These are phyloP conservation scores for Barnettozyma salicaria DNA, from an alignment of 805 yeast genomes.

Conservation along the genomic window DNA sequence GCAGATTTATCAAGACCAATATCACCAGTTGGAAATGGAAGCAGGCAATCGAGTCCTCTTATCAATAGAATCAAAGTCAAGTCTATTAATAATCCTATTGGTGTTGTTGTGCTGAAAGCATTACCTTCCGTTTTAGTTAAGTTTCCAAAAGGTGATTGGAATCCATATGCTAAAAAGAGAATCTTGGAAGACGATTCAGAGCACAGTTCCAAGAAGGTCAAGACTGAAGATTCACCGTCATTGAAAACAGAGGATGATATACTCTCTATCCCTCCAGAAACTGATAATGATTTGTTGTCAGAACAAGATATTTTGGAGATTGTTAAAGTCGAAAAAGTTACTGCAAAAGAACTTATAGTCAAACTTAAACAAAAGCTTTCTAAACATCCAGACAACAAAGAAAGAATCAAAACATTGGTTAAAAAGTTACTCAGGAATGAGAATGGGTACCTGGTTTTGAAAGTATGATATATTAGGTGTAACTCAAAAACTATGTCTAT, in stretches of 20 bases:
- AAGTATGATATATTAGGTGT: not conserved
- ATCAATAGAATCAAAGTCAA: conserved; percentile 35
- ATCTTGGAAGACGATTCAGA: conserved; percentile 25
- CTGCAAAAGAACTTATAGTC: conserved; percentile 57
- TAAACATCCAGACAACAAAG: conserved; percentile 58
- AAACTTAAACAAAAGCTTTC: conserved; percentile 56
- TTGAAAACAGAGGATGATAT: conserved; percentile 16
- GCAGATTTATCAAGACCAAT: conserved; percentile 28
- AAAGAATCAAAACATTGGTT: conserved; percentile 50
- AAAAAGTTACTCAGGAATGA: conserved; percentile 50
- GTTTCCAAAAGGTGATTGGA: conserved; percentile 84
- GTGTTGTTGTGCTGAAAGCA: conserved; percentile 59
- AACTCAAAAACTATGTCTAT: too few relatives aligned
- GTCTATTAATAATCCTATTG: conserved; percentile 41
- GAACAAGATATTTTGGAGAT: conserved; percentile 65
- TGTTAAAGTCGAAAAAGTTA: conserved; percentile 40
- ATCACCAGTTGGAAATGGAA: conserved; percentile 20
- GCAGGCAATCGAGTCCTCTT: conserved; percentile 20
- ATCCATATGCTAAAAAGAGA: conserved; percentile 47
- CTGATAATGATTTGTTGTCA: conserved; percentile 35
- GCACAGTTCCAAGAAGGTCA: conserved; percentile 32
- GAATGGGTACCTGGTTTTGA: conserved; percentile 27
- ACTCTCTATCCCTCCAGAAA: conserved; percentile 9
- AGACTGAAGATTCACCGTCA: conserved; percentile 26
- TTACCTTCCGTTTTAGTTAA: conserved; percentile 51